Evolutionary conservation across 495 filamentous ascomycete species (phyloP), one percentile per base, ranked within the genome.

Genomic region (Tetracladium marchalianum): DNA sequence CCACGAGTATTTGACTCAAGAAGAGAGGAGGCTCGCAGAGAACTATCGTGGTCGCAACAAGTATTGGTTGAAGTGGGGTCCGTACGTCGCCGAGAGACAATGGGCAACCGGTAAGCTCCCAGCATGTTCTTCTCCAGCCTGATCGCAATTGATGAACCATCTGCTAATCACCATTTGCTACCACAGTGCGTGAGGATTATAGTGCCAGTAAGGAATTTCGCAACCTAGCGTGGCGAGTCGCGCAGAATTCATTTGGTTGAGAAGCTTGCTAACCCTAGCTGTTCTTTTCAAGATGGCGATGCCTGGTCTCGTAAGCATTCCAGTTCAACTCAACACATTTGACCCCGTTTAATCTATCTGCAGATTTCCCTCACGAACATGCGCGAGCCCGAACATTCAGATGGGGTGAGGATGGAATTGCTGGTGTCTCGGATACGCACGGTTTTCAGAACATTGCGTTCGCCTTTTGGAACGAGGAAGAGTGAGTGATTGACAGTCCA

Each of bases 341-440:
- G 22, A 19, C 32, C 12, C 22, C 22, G 32, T 39, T 31, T 16
- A 37, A 39, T 40, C 17, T 32, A 4, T 49, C 17, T 43, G 13
- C 42, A 93, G 85, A 97, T 70, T 96, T 97, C 62, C 78, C 87
- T 8, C 88, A 96, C 65, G 90, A 95, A 50, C 79, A 92, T 66
- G 84, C 90, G 17, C 78, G 87, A 55, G 90, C 86, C 36, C 75
- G 90, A 59, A 75, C 85, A 39, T 97, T 84, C 62, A 77, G 90
- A 48, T 97, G 90, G 90, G 90, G 90, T 48, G 90, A 97, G 57
- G 90, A 97, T 60, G 90, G 90, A 43, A 97, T 97, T 68, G 90
- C 90, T 34, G 90, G 90, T 53, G 88, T 97, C 31, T 96, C 80
- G 18, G 90, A 97, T 59, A 82, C 85, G 8, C 90, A 97, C 52